Evolutionary conservation across 495 filamentous ascomycete genomes (phyloP).

Genomic region (Geopyxis carbonaria): DNA sequence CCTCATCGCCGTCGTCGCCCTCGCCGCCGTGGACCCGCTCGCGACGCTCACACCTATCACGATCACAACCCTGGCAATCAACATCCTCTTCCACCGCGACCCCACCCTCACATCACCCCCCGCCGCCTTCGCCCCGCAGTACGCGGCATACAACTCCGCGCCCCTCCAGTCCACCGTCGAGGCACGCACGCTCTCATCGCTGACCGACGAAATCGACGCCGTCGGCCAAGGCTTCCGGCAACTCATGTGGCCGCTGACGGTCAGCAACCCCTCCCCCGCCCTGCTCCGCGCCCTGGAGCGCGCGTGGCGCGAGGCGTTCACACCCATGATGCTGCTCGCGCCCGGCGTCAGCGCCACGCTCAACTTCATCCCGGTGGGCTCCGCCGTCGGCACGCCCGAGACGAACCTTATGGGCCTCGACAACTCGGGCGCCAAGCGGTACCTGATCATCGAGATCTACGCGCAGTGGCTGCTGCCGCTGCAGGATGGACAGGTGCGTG

Average conservation of each 20-base stretch:
- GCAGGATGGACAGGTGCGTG: slow-evolving; percentile 1
- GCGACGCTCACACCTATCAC: background rate
- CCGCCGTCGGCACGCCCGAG: background rate
- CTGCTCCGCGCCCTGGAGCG: background rate
- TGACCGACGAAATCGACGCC: no score
- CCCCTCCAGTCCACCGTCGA: no score
- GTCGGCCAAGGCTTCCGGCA: no score
- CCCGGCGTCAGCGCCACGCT: background rate
- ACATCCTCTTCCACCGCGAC: no score
- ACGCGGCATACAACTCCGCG: no score
- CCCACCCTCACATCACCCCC: no score
- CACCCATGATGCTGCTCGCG: background rate
- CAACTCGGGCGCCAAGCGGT: background rate
- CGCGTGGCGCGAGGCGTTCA: background rate
- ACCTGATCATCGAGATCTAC: background rate
- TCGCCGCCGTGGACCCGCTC: background rate
- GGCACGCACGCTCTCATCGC: no score
- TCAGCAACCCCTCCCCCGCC: no score
- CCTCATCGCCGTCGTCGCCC: background rate
- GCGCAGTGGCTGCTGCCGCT: background rate
- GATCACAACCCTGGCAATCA: background rate
- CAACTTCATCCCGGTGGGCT: background rate
- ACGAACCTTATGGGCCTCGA: slow-evolving; percentile 4
- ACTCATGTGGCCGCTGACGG: no score
- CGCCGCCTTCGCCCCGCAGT: no score